These are phyloP conservation scores for Orbilia oligospora DNA, from an alignment of 2,329 filamentous ascomycete genomes.

Conservation along the genomic window DNA sequence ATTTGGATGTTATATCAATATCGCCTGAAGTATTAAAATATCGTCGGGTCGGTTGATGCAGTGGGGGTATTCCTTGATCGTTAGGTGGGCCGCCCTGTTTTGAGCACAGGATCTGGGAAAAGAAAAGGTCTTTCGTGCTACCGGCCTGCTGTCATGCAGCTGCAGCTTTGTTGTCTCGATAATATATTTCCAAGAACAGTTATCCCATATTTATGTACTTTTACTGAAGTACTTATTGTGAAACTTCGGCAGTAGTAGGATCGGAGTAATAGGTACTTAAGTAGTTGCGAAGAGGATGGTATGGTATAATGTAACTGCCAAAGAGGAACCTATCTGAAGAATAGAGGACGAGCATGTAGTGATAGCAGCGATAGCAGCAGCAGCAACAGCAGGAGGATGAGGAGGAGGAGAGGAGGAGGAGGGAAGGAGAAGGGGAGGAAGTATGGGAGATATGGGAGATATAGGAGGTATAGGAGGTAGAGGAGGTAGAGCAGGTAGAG, in stretches of 20 bases:
- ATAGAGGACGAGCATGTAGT: not conserved
- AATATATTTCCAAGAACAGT: too few relatives aligned
- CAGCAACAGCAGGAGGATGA: not conserved
- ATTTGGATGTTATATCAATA: constrained; percentile 5
- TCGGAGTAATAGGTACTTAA: not conserved
- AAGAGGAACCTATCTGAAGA: not conserved
- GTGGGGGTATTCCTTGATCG: constrained; percentile 36
- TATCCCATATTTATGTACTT: too few relatives aligned
- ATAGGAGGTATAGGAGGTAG: constrained; percentile 27
- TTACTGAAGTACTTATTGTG: too few relatives aligned
- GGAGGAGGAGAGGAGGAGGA: constrained; percentile 1
- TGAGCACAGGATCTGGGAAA: constrained; percentile 8
- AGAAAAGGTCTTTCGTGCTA: constrained; percentile 30
- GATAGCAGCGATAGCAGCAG: not conserved
- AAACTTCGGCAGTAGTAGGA: too few relatives aligned
- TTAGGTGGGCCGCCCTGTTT: constrained; percentile 57
- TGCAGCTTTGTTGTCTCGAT: constrained; percentile 20
- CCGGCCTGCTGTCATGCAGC: constrained; percentile 22
- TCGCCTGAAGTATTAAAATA: constrained; percentile 15
- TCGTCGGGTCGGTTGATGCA: not conserved
- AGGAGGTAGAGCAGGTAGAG: constrained; percentile 15
- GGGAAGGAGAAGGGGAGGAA: constrained; percentile 10
- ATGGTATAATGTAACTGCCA: too few relatives aligned
- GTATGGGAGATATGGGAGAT: too few relatives aligned
- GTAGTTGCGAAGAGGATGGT: not conserved